Percentiles rank a stretch among this genome's conserved stretches.
These are phyloP conservation scores for Pycnococcus provasolii DNA, from an alignment of 139 green algal genomes.

Conservation along the genomic window DNA sequence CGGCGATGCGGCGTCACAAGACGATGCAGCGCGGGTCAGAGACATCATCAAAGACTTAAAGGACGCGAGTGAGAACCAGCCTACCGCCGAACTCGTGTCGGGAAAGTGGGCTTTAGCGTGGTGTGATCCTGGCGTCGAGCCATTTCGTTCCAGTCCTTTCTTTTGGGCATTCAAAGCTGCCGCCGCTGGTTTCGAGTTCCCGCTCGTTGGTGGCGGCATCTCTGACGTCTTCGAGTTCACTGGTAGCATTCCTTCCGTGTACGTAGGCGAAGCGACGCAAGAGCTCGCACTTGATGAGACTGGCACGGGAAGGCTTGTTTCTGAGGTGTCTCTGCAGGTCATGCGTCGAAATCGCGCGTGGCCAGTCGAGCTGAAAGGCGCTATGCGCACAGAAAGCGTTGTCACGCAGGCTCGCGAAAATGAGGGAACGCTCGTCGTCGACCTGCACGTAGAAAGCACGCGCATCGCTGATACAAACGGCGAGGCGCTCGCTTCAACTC, in stretches of 20 bases:
- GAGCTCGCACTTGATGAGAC: neutral
- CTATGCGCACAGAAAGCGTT: neutral
- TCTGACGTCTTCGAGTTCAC: conserved; percentile 1
- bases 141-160: neutral
- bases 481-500: neutral
- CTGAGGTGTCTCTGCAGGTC: neutral
- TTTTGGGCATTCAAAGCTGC: neutral
- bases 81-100: too few species aligned
- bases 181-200: neutral
- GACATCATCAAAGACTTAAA: too few species aligned
- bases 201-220: neutral
- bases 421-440: neutral
- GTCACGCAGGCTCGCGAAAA: neutral
- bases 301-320: neutral
- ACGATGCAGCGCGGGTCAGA: too few species aligned
- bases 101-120: neutral
- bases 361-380: neutral
- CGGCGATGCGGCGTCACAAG: too few species aligned
- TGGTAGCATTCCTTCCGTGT: neutral
- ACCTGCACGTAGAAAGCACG: neutral
- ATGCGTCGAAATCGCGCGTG: neutral
- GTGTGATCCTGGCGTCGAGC: neutral
- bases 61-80: too few species aligned
- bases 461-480: neutral
- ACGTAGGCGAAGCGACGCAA: neutral